Percentiles rank a stretch among this genome's conserved stretches.
phyloP scores from a whole-genome alignment of 352 stramenopile genomes.

The Peronospora tabacina region DNA sequence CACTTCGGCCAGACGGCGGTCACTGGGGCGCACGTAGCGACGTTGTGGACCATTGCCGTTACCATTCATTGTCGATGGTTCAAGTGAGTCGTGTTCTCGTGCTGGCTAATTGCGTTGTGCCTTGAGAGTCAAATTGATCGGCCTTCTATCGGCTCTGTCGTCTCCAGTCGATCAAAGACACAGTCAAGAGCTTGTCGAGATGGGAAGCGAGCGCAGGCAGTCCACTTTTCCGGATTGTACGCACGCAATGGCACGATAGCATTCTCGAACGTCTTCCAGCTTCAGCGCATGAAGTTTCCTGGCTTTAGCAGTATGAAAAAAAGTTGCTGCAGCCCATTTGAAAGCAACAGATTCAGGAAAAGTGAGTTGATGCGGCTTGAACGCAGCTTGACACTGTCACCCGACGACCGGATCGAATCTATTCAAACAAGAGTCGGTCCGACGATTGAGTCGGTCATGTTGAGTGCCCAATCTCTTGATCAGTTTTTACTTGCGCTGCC shows the following conservation, averaged over 20 bases:
- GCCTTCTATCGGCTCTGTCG: too few species aligned
- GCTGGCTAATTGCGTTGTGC: conserved; percentile 10
- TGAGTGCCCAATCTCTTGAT: conserved; percentile 74
- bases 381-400: too few species aligned
- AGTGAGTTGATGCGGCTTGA: too few species aligned
- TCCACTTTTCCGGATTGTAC: background rate
- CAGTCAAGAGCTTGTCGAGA: background rate
- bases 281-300: too few species aligned
- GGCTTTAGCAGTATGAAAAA: too few species aligned
- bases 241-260: background rate
- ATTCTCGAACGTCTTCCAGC: too few species aligned
- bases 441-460: conserved; percentile 46
- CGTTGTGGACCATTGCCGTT: conserved; percentile 12
- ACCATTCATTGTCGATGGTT: conserved; percentile 10
- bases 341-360: too few species aligned
- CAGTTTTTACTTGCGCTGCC: conserved; percentile 68
- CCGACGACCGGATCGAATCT: too few species aligned
- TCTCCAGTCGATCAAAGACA: background rate
- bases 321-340: too few species aligned
- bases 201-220: background rate
- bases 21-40: conserved; percentile 40
- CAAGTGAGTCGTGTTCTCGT: conserved; percentile 3
- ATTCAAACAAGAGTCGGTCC: too few species aligned
- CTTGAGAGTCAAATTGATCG: background rate
- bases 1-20: conserved; percentile 36